Evolutionary conservation across 2,329 filamentous ascomycete species (phyloP).

Genomic region (Atkinsonella texensis): DNA sequence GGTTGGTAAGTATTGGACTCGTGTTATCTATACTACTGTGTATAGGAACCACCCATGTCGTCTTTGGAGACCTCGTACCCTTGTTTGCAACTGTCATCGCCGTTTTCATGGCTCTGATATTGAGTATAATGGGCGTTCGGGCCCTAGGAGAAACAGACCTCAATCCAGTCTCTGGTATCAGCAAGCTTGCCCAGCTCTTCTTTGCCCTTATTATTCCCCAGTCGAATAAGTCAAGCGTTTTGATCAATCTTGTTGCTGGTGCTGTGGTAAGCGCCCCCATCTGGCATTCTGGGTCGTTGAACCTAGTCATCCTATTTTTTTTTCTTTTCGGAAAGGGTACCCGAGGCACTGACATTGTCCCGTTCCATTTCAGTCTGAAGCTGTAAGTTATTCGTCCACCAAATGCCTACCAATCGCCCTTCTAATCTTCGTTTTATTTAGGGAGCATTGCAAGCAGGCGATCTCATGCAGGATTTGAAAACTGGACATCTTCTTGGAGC

Average conservation of each 20-base stretch:
- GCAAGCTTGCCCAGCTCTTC: constrained; percentile 89
- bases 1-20: constrained; percentile 63
- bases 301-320: background rate
- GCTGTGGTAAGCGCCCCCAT: constrained; percentile 44
- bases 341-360: no score
- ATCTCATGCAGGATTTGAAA: constrained; percentile 95
- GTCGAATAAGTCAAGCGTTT: constrained; percentile 69
- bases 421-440: constrained; percentile 11
- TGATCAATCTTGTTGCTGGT: constrained; percentile 90
- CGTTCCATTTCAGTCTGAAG: constrained; percentile 23
- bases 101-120: constrained; percentile 70
- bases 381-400: constrained; percentile 15
- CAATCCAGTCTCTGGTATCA: constrained; percentile 93
- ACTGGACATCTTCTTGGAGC: constrained; percentile 89
- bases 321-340: background rate
- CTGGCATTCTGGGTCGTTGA: background rate
- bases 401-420: no score
- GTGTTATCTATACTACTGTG: constrained; percentile 68
- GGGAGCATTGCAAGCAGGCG: constrained; percentile 83
- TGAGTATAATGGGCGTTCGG: constrained; percentile 62
- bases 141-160: constrained; percentile 75
- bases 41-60: constrained; percentile 65
- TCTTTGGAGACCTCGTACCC: constrained; percentile 75
- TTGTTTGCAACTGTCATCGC: constrained; percentile 64
- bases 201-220: constrained; percentile 84